Conservation (phyloP, 208 protist genomes). For the Acanthamoeba quina region DNA sequence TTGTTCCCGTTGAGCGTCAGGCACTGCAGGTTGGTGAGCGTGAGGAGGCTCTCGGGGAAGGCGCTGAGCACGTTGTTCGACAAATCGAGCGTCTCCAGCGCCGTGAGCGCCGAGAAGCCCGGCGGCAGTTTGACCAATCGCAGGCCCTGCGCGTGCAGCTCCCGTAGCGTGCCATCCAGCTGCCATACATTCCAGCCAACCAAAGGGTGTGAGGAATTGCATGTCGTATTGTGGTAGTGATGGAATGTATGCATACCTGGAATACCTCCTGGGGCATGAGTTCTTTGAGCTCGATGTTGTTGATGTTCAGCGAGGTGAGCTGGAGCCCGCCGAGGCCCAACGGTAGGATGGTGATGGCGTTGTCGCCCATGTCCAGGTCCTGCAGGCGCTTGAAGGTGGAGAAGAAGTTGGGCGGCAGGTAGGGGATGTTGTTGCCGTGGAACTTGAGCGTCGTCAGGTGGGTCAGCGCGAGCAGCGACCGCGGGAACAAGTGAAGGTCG, state of each 20-base stretch:
- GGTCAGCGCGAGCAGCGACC: slow-evolving; percentile 22
- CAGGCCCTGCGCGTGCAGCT: slow-evolving; percentile 23
- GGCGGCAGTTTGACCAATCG: neutral
- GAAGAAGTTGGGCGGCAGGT: slow-evolving; percentile 42
- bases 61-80: neutral
- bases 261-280: slow-evolving; percentile 13
- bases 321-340: slow-evolving; percentile 31
- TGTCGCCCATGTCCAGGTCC: slow-evolving; percentile 56
- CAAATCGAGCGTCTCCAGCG: slow-evolving; percentile 53
- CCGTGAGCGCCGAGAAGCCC: slow-evolving; percentile 13
- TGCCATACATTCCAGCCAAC: neutral
- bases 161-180: slow-evolving; percentile 7
- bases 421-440: slow-evolving; percentile 55
- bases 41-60: slow-evolving; percentile 33
- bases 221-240: too few relatives aligned
- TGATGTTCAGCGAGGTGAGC: slow-evolving; percentile 28
- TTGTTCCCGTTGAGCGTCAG: slow-evolving; percentile 36
- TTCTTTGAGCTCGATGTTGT: slow-evolving; percentile 17
- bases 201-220: too few relatives aligned
- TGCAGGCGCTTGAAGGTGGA: neutral
- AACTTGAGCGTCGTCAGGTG: slow-evolving; percentile 46
- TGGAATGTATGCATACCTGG: neutral
- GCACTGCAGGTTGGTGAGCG: slow-evolving; percentile 53
- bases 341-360: slow-evolving; percentile 33
- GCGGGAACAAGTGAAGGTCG: slow-evolving; percentile 26